phyloP scores from a whole-genome alignment of 2,329 filamentous ascomycete species.

The Alternaria sp. region DNA sequence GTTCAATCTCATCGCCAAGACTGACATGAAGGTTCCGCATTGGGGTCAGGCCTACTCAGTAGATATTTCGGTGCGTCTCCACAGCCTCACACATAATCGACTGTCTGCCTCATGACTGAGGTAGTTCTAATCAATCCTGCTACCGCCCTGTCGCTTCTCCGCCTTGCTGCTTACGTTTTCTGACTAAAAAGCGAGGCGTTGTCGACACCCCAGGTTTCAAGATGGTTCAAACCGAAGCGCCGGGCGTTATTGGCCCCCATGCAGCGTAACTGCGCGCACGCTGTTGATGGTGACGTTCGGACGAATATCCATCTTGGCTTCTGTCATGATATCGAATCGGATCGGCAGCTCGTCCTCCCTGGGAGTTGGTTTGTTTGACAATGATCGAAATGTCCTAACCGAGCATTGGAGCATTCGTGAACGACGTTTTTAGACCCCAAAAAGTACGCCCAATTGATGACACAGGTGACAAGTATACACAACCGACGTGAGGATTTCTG shows the following conservation, averaged over 20 bases:
- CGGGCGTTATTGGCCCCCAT: not conserved
- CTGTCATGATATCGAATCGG: not conserved
- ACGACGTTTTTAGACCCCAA: not conserved
- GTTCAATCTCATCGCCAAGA: not conserved
- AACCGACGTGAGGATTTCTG: not conserved
- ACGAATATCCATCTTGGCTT: not conserved
- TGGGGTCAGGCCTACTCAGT: not conserved
- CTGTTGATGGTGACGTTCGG: too few relatives aligned
- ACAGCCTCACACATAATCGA: not conserved
- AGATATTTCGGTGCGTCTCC: not conserved
- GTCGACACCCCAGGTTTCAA: not conserved
- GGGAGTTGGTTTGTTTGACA: not conserved
- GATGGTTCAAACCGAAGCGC: not conserved
- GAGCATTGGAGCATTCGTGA: not conserved
- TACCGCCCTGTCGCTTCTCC: not conserved
- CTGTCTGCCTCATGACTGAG: not conserved
- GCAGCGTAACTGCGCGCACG: too few relatives aligned
- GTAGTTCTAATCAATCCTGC: not conserved
- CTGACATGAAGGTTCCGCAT: not conserved
- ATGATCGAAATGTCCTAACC: not conserved
- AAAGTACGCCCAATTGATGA: not conserved
- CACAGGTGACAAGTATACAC: too few relatives aligned
- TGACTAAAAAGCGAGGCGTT: not conserved
- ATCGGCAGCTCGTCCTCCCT: not conserved
- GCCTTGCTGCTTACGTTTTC: not conserved